Base-by-base conservation (phyloP, 495 filamentous ascomycete genomes). In the Neurospora sp. region DNA sequence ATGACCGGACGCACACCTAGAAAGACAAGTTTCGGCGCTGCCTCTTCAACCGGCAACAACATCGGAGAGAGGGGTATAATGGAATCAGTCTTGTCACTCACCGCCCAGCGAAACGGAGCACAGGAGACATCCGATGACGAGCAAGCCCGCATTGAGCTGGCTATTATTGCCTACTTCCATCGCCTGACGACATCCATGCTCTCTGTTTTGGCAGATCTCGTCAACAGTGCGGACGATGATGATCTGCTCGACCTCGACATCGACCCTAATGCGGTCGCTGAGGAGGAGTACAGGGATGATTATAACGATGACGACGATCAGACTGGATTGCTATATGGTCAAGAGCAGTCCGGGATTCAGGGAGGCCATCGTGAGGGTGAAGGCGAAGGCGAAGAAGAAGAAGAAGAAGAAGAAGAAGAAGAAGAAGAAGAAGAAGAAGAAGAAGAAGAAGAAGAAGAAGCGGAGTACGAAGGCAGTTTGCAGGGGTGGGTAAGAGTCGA, bases 81-180 rank as follows among this genome's bases (percentile, higher is more conserved):
- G 22, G 80, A 79, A 53, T 87, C 80, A n/a, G 74, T 83, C n/a
- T 74, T 80, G 10, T 84, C 82, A 20, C 74, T 83, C 7, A 79
- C 78, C 20, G 79, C 79, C 16, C 76, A 75, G 20, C 75, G 75
- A 8, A 59, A 73, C 27, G 77, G 73, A 6, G 72, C 44, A 18
- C 70, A 71, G 3, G 71, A 75, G 35, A 69, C 40, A 44, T 76
- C 69, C 42, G 79, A 73, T 39, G 79, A 77, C 12, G 77, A 82
- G 20, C 79, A 79, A 74, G 83, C 82, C 59, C 72, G 80, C 40
- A 40, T 79, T 44, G 93, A 96, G 79, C 89, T 95, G 76, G 90
- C 92, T 4, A 84, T 97, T 37, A 91, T 98, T 59, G 92, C 92
- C 0, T 98, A 96, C 80, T 99, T 99, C 84, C 96, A 97, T 79